A percentile compares a stretch with the other conserved stretches of the same genome.
These are phyloP conservation scores for Tephrocybe sp. DNA, from an alignment of 768 basidiomycete genomes.

Conservation along the genomic window DNA sequence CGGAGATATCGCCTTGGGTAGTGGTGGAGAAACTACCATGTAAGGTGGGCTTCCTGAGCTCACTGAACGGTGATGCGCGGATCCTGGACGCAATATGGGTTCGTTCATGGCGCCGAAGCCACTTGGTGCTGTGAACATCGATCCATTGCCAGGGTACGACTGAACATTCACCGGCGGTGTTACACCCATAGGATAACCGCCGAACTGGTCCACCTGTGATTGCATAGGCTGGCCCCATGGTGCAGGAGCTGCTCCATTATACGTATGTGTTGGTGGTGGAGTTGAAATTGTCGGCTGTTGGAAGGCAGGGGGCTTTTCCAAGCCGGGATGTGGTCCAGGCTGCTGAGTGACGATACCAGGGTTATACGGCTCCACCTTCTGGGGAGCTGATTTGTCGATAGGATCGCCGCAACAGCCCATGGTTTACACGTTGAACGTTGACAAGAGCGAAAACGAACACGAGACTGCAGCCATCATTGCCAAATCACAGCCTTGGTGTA, in stretches of 20 bases:
- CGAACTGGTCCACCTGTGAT: constrained; percentile 34
- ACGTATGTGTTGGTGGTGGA: constrained; percentile 21
- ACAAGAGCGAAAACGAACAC: constrained; percentile 6
- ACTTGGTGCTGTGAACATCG: constrained; percentile 23
- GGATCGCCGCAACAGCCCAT: constrained; percentile 74
- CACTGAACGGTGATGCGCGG: constrained; percentile 23
- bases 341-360: constrained; percentile 49
- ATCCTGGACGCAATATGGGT: constrained; percentile 31
- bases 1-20: constrained; percentile 22
- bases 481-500: constrained; percentile 11
- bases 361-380: constrained; percentile 25
- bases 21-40: constrained; percentile 22
- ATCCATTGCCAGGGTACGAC: constrained; percentile 20
- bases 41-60: constrained; percentile 21
- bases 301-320: constrained; percentile 42
- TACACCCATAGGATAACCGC: constrained; percentile 18
- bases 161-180: constrained; percentile 12
- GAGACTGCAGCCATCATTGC: constrained; percentile 2
- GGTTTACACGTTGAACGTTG: constrained; percentile 16
- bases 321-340: constrained; percentile 40
- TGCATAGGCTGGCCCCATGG: constrained; percentile 39
- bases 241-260: constrained; percentile 16
- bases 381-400: constrained; percentile 29
- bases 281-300: constrained; percentile 41
- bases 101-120: constrained; percentile 25